phyloP scores from a whole-genome alignment of 495 filamentous ascomycete species.

The Aspergillus saccharolyticus region DNA sequence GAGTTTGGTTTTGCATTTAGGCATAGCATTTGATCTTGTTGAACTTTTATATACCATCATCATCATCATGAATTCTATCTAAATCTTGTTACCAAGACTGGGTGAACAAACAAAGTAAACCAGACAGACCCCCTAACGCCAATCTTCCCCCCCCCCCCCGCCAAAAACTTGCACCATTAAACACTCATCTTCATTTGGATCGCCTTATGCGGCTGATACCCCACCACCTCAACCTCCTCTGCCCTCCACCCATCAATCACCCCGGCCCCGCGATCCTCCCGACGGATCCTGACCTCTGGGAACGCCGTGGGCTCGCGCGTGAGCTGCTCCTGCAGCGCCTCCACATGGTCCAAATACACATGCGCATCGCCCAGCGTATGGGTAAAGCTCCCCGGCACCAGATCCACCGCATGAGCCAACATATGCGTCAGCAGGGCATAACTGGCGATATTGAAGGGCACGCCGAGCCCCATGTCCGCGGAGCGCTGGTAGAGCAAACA shows the following conservation, averaged over 20 bases:
- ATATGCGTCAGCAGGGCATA: constrained; percentile 94
- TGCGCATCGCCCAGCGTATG: constrained; percentile 97
- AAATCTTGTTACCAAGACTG: too few species aligned
- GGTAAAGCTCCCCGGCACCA: constrained; percentile 77
- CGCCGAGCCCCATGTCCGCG: constrained; percentile 95
- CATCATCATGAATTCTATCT: too few species aligned
- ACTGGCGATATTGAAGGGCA: constrained; percentile 94
- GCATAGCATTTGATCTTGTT: too few species aligned
- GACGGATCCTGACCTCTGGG: constrained; percentile 66
- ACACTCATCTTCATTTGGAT: constrained; percentile 99
- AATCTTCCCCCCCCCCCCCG: constrained; percentile 2
- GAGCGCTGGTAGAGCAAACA: constrained; percentile 90
- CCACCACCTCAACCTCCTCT: constrained; percentile 84
- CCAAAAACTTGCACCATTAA: too few species aligned
- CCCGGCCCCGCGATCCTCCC: constrained; percentile 55
- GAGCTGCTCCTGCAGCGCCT: constrained; percentile 76
- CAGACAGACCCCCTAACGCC: too few species aligned
- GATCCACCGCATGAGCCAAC: constrained; percentile 77
- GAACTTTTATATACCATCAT: too few species aligned
- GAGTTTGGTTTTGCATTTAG: too few species aligned
- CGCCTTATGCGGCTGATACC: constrained; percentile 82
- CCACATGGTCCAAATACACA: constrained; percentile 89
- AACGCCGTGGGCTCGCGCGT: constrained; percentile 75
- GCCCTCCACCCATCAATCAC: constrained; percentile 73
- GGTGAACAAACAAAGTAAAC: too few species aligned